Evolutionary conservation across 805 yeast genomes (phyloP).

Genomic region (Candida boidinii): DNA sequence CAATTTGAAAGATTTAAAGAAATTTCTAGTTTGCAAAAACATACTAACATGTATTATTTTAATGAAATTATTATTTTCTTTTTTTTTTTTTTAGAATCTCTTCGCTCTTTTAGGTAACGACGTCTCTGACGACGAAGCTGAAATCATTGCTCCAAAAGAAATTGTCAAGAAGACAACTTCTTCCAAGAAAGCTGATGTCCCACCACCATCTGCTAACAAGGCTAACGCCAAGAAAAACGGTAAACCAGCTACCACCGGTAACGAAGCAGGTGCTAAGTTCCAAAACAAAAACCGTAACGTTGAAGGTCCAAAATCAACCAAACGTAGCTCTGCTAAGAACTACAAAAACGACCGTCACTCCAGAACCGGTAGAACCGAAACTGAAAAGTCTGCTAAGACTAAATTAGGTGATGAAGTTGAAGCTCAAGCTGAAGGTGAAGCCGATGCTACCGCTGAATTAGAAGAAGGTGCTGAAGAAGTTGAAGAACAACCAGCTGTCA

Average conservation of each 20-base stretch:
- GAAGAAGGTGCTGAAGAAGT: conserved; percentile 31
- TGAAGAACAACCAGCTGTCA: conserved; percentile 40
- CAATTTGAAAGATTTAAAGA: too few relatives aligned
- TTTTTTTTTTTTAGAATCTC: conserved; percentile 45
- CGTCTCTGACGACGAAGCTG: conserved; percentile 68
- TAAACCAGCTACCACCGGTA: conserved; percentile 67
- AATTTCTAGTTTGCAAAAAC: too few relatives aligned
- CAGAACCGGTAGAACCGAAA: conserved; percentile 75
- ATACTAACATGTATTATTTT: too few relatives aligned
- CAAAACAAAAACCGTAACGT: conserved; percentile 61
- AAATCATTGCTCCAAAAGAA: conserved; percentile 54
- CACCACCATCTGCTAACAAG: conserved; percentile 78
- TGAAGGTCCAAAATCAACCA: conserved; percentile 46
- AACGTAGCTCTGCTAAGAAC: conserved; percentile 35
- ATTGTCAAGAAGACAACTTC: conserved; percentile 75
- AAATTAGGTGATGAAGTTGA: conserved; percentile 85
- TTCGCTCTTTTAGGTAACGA: conserved; percentile 82
- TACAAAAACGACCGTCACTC: conserved; percentile 76
- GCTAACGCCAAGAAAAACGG: conserved; percentile 67
- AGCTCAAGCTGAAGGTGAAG: conserved; percentile 33
- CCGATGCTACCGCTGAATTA: conserved; percentile 46
- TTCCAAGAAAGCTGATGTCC: conserved; percentile 76
- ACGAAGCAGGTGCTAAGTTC: conserved; percentile 79
- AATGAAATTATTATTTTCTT: too few relatives aligned
- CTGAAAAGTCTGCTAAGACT: conserved; percentile 73